phyloP scores from a whole-genome alignment of 2,329 filamentous ascomycete species.

The Verticillium nubilum region DNA sequence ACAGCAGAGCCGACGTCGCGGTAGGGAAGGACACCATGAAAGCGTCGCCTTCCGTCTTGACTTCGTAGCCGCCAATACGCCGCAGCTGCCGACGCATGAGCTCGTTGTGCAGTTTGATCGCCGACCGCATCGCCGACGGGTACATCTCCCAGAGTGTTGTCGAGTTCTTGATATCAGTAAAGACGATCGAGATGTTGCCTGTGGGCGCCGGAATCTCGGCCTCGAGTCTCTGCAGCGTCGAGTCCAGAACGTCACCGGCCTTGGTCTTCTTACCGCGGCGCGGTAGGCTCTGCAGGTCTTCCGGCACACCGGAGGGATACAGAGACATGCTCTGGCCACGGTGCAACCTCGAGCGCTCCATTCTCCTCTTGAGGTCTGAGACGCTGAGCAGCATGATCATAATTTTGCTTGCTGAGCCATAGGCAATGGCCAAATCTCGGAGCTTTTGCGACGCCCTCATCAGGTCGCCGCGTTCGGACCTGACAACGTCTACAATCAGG shows the following conservation, averaged over 20 bases:
- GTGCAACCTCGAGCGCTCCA: constrained; percentile 65
- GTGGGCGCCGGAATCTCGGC: constrained; percentile 87
- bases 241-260: constrained; percentile 62
- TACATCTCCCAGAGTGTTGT: constrained; percentile 95
- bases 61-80: constrained; percentile 93
- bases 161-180: constrained; percentile 99
- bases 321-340: constrained; percentile 82
- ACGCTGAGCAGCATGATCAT: constrained; percentile 99
- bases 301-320: constrained; percentile 67
- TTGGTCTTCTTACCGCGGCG: constrained; percentile 63
- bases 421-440: constrained; percentile 90
- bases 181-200: constrained; percentile 88
- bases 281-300: constrained; percentile 60
- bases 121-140: constrained; percentile 89
- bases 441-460: constrained; percentile 96
- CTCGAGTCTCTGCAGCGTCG: constrained; percentile 78
- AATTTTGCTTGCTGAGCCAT: constrained; percentile 88
- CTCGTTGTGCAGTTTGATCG: constrained; percentile 96
- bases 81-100: constrained; percentile 91
- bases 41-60: constrained; percentile 98
- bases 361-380: constrained; percentile 78
- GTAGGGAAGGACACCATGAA: constrained; percentile 99
- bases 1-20: constrained; percentile 86
- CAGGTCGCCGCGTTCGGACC: constrained; percentile 79
- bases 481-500: constrained; percentile 84